Conservation (phyloP, 108 stramenopile genomes). For the Cyclotella choctawhatcheeana region DNA sequence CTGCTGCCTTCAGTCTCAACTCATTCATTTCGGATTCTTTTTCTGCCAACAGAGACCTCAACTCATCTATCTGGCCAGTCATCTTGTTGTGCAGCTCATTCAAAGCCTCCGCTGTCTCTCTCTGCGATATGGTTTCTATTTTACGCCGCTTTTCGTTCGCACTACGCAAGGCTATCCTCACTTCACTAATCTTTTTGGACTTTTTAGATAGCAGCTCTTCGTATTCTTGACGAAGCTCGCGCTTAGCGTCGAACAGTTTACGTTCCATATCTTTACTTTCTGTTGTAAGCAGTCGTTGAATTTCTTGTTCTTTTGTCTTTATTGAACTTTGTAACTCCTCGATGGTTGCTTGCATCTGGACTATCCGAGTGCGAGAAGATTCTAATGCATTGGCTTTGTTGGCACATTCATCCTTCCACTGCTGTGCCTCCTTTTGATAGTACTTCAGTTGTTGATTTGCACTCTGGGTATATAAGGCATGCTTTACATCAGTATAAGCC, state of each 20-base stretch:
- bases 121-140: slow-evolving; percentile 9
- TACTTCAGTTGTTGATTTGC: slow-evolving; percentile 4
- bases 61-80: slow-evolving; percentile 25
- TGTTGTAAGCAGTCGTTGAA: not conserved
- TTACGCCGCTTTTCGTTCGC: slow-evolving; percentile 30
- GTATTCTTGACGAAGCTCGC: slow-evolving; percentile 51
- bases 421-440: slow-evolving; percentile 21
- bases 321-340: slow-evolving; percentile 9
- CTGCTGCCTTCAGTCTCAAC: slow-evolving; percentile 18
- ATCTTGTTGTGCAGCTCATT: slow-evolving; percentile 15
- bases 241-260: slow-evolving; percentile 3
- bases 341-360: slow-evolving; percentile 24
- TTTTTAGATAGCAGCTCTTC: slow-evolving; percentile 21
- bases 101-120: slow-evolving; percentile 18
- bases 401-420: slow-evolving; percentile 26
- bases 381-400: slow-evolving; percentile 27
- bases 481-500: slow-evolving; percentile 21
- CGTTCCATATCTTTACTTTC: not conserved
- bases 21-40: slow-evolving; percentile 27
- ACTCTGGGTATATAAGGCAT: slow-evolving; percentile 7
- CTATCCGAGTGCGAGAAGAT: slow-evolving; percentile 11
- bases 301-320: slow-evolving; percentile 6
- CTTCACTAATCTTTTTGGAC: slow-evolving; percentile 35
- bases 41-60: slow-evolving; percentile 27
- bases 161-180: slow-evolving; percentile 25